phyloP scores from a whole-genome alignment of 1,284 basidiomycete species.

The Heterobasidion annosum region DNA sequence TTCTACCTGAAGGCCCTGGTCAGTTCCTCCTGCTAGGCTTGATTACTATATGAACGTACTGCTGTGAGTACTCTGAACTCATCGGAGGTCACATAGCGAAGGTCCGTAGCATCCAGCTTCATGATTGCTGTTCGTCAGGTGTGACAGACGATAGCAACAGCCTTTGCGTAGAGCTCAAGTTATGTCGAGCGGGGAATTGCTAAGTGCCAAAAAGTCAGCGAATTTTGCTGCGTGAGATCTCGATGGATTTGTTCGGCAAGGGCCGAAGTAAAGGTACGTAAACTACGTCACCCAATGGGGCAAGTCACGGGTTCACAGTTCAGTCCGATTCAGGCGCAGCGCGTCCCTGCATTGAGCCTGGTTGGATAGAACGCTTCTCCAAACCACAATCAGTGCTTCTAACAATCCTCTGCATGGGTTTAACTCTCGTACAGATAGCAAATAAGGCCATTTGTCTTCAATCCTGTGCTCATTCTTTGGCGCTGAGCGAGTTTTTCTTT shows the following conservation, averaged over 20 bases:
- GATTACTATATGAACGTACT: conserved; percentile 39
- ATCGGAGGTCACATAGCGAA: conserved; percentile 87
- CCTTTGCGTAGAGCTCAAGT: not conserved
- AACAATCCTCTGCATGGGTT: not conserved
- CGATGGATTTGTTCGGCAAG: too few species aligned
- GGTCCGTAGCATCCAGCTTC: conserved; percentile 93
- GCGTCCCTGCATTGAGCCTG: too few species aligned
- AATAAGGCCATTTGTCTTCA: not conserved
- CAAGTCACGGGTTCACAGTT: too few species aligned
- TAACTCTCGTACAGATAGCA: not conserved
- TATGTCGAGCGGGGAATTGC: not conserved
- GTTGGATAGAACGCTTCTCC: too few species aligned
- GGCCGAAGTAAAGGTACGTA: too few species aligned
- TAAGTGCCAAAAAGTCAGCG: too few species aligned
- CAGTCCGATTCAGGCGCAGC: too few species aligned
- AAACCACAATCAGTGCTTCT: too few species aligned
- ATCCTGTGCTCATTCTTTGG: not conserved
- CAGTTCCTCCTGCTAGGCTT: not conserved
- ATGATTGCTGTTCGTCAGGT: conserved; percentile 32
- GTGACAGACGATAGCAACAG: too few species aligned
- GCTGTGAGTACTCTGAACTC: conserved; percentile 94
- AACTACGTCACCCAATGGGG: too few species aligned
- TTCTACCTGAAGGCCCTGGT: conserved; percentile 59
- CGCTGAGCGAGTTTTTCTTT: not conserved
- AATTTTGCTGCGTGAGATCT: too few species aligned